Evolutionary conservation across 441 rosid species (phyloP).

Genomic region (Arabidopsis lyrata): DNA sequence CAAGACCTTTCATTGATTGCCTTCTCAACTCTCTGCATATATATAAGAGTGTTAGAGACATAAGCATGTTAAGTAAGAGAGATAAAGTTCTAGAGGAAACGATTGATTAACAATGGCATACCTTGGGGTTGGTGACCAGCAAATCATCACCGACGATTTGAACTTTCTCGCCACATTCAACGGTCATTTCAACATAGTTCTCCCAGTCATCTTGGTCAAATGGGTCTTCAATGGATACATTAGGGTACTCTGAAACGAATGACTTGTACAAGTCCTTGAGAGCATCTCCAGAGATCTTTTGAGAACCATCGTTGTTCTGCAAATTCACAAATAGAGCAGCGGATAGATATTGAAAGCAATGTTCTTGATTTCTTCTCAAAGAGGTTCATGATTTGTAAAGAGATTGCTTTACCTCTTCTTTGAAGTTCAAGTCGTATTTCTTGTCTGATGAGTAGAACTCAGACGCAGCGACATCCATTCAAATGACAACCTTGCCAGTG

Average conservation of each 20-base stretch:
- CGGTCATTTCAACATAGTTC: slow-evolving; percentile 74
- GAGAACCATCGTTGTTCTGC: slow-evolving; percentile 82
- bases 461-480: slow-evolving; percentile 99
- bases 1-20: slow-evolving; percentile 87
- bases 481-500: slow-evolving; percentile 92
- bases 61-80: not conserved
- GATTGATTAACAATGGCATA: slow-evolving; percentile 25
- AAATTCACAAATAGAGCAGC: slow-evolving; percentile 17
- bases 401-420: slow-evolving; percentile 67
- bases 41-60: not conserved
- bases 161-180: no score
- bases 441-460: slow-evolving; percentile 82
- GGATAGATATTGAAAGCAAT: not conserved
- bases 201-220: slow-evolving; percentile 99
- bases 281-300: slow-evolving; percentile 83
- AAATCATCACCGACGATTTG: slow-evolving; percentile 98
- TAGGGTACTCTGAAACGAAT: slow-evolving; percentile 82
- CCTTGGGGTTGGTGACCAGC: slow-evolving; percentile 97
- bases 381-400: not conserved
- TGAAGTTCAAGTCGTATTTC: slow-evolving; percentile 92
- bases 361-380: not conserved
- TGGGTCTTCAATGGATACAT: slow-evolving; percentile 93
- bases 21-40: slow-evolving; percentile 81
- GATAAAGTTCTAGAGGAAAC: not conserved
- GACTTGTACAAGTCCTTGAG: slow-evolving; percentile 92